Evolutionary conservation across 2,329 filamentous ascomycete species (phyloP), one percentile per base, ranked within the genome.

Genomic region (Sporothrix sp.): DNA sequence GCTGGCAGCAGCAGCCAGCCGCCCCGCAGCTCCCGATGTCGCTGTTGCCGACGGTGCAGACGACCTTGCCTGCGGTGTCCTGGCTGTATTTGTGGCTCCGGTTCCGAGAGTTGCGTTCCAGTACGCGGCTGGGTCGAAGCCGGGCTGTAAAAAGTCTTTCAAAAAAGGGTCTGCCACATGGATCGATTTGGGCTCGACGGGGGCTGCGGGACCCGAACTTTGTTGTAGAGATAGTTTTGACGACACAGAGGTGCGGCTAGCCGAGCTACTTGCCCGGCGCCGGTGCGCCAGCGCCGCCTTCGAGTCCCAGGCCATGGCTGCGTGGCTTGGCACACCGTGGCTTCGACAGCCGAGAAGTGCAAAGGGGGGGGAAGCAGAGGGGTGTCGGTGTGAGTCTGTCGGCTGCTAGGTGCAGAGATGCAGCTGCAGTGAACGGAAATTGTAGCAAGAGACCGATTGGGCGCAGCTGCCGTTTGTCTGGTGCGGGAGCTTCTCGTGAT

Each of bases 41-140:
- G 48, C 47, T 50, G 56, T 59, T 59, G 59, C 46, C 53, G 59
- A 40, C 49, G 51, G 53, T 45, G 48, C 16, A 6, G 49, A 14
- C 3, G 52, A 47, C 14, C 20, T 30, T 35, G 43, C n/a, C n/a
- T 27, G 13, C 43, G 43, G 8, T 20, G n/a, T n/a, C n/a, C n/a
- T n/a, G n/a, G n/a, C n/a, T 4, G 1, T 38, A 10, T 16, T 37
- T 13, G 69, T 61, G 66, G 69, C 56, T 77, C 74, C 18, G 2
- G 84, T 71, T 4, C 89, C 86, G 1, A 97, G 73, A 1, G 78
- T 78, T 53, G 81, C 72, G 67, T 97, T 97, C 60, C 97, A 80
- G 65, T 89, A 95, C 43, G 85, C 81, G 56, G 84, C 85, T 4
- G 90, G 78, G 65, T 95, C 87, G 67, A 97, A 97, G 39, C 77